Evolutionary conservation across 2,329 filamentous ascomycete species (phyloP), one percentile per base, ranked within the genome.

Genomic region (Bipolaris oryzae): DNA sequence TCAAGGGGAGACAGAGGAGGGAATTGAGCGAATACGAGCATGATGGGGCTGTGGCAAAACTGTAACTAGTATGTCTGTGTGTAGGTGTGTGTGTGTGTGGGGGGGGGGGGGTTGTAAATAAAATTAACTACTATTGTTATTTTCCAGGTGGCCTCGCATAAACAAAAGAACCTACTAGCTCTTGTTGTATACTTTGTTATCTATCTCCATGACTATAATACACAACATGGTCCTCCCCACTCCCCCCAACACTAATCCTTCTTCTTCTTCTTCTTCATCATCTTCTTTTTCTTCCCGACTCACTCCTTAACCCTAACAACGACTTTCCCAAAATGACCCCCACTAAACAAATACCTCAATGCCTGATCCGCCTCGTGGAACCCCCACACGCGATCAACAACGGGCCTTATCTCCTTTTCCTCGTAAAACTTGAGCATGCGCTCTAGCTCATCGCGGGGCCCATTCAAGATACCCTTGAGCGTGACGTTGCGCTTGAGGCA

Each of bases 381-480:
- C 21, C 57, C 60, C 59, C 78, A 79, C 10, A 76, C 70, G 44
- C 65, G 69, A 54, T 80, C 78, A 1, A 80, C 70, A 1, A 79
- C 75, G 0, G 78, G 77, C 28, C 67, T 72, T 18, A 80, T 78
- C 58, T 74, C 49, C 59, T 79, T 76, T 45, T 75, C 66, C 1
- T 74, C 68, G 59, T 79, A 80, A 56, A 80, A 79, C 44, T 62
- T 58, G 44, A 75, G 61, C 76, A 80, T 77, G 61, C 78, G 74
- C 54, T 78, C 76, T 16, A 80, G 82, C 38, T 81, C 75, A 59
- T 85, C 83, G 60, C 80, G 81, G 0, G 87, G 85, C 0, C 87
- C 87, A 69, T 89, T 88, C 25, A 89, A 65, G 6, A 89, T 82
- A 0, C 87, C 82, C 69, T 83, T 84, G 7, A 85, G 66, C 1